These are phyloP conservation scores for Aquilaria sinensis DNA, from an alignment of 345 rosid genomes.

Conservation along the genomic window DNA sequence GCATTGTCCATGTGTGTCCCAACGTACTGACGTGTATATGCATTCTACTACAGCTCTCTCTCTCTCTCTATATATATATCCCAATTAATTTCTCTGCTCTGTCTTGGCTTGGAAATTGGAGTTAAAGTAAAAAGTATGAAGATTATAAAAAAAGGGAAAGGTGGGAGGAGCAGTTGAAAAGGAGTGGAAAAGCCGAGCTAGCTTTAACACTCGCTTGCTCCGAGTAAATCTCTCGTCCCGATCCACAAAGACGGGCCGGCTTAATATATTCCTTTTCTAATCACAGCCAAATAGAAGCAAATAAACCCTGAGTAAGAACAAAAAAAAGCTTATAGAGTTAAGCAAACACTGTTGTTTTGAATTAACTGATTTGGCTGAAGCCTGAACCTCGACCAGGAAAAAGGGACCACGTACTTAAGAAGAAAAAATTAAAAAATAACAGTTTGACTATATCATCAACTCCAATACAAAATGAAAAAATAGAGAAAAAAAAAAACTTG, in stretches of 20 bases:
- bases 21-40: slow-evolving; percentile 17
- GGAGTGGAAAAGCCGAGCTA: slow-evolving; percentile 3
- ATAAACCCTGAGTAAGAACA: too few species aligned
- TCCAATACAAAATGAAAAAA: too few species aligned
- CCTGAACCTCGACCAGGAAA: slow-evolving; percentile 12
- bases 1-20: not conserved
- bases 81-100: slow-evolving; percentile 1
- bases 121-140: too few species aligned
- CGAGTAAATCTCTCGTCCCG: slow-evolving; percentile 32
- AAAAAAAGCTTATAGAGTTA: too few species aligned
- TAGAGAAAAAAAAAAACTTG: too few species aligned
- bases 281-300: too few species aligned
- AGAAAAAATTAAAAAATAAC: too few species aligned
- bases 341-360: too few species aligned
- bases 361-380: not conserved
- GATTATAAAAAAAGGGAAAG: not conserved
- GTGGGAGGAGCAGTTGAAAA: slow-evolving; percentile 25
- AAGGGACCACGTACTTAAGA: slow-evolving; percentile 19
- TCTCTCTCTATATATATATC: not conserved
- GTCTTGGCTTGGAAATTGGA: too few species aligned
- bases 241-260: slow-evolving; percentile 19
- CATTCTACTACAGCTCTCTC: slow-evolving; percentile 12
- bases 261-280: slow-evolving; percentile 11
- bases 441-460: too few species aligned
- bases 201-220: slow-evolving; percentile 24